phyloP scores from a whole-genome alignment of 306 rosid genomes.

The Ormosia semicastrata region DNA sequence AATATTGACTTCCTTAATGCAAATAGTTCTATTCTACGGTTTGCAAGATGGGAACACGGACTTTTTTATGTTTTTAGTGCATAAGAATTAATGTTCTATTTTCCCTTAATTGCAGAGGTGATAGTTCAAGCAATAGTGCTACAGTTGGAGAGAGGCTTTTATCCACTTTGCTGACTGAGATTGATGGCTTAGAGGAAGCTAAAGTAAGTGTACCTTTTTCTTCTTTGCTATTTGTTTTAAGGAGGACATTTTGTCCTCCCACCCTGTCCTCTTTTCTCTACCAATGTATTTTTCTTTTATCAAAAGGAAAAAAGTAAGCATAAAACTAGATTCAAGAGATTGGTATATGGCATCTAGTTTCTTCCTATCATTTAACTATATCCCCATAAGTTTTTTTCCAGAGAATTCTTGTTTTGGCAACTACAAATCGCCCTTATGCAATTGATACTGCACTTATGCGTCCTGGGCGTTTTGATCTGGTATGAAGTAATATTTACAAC shows the following conservation, averaged over 20 bases:
- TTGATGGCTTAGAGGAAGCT: constrained; percentile 96
- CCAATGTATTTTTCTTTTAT: not conserved
- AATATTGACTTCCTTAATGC: not conserved
- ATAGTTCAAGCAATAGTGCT: constrained; percentile 62
- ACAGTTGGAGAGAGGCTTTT: constrained; percentile 87
- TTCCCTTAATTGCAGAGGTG: constrained; percentile 59
- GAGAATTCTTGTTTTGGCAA: constrained; percentile 95
- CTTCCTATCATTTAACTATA: not conserved
- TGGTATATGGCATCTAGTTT: constrained; percentile 11
- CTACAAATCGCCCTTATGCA: constrained; percentile 91
- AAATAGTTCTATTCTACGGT: not conserved
- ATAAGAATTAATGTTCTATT: constrained; percentile 1
- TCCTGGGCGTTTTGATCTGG: constrained; percentile 93
- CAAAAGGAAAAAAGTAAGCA: not conserved
- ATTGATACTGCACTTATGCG: constrained; percentile 94
- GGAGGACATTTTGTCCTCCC: not conserved
- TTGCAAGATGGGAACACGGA: not conserved
- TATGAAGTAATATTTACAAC: constrained; percentile 26
- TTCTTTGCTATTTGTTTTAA: not conserved
- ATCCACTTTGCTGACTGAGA: constrained; percentile 88
- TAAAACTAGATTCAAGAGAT: constrained; percentile 13
- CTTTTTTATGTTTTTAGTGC: not conserved
- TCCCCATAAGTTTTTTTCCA: constrained; percentile 21
- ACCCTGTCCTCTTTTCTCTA: not conserved
- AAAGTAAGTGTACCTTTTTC: constrained; percentile 49